Base-by-base conservation (phyloP, 257 asterid species). In the Scutellaria minor region DNA sequence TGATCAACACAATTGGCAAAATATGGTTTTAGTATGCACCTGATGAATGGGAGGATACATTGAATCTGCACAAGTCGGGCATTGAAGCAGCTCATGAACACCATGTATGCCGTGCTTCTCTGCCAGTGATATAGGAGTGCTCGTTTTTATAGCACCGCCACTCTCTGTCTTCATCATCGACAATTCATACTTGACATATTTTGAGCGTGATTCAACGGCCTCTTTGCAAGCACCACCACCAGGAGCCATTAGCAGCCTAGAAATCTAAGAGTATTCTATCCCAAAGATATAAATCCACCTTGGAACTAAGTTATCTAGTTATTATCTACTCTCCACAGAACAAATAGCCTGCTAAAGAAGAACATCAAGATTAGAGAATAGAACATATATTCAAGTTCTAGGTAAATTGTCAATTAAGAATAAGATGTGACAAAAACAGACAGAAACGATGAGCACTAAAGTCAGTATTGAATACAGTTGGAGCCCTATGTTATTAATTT, bases 1-100 rank as follows among this genome's bases (percentile, higher is more conserved):
- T 35, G 6, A 48, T 50, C 6, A 48, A 48, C 20, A 48, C 2
- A 48, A 13, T 13, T 10, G 54, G 15, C 54, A 48, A 2, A 48
- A 48, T 13, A 13, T 12, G 54, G 18, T 12, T 31, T 4, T 15
- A 44, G 45, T 18, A 80, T 5, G 37, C 58, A 90, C 98, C 98
- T 92, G 96, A 74, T 85, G 91, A 81, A 92, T 84, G 13, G 96
- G 98, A 70, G 98, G 98, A 78, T 80, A 78, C 90, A 90, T 80
- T 3, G 84, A 88, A 74, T 77, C 81, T 60, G 66, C 75, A 83
- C 98, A 92, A 77, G 80, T 73, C 24, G 95, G 88, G 75, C 96
- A 92, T 73, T 83, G 90, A 77, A 92, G 96, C 76, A 92, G 93
- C 77, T 85, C 90, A 14, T 86, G 87, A 61, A 92, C 87, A 71